Percentiles rank a stretch among this genome's conserved stretches.
Evolutionary conservation across 75 land plant genomes (phyloP).

Genomic region (Chamaecyparis obtusa): DNA sequence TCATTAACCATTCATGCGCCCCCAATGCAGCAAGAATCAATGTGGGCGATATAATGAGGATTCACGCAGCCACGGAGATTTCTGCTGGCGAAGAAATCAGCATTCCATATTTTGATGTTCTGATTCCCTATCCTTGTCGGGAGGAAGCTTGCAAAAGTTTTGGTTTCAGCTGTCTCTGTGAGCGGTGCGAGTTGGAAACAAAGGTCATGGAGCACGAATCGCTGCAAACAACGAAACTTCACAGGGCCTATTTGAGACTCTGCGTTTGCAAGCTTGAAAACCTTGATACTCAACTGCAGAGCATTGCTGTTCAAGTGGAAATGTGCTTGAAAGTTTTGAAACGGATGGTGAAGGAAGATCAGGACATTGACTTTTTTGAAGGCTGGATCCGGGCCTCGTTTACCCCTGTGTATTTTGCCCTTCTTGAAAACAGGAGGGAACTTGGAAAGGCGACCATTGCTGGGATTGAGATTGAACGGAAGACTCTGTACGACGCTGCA

Average conservation of each 20-base stretch:
- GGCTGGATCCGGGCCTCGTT: neutral
- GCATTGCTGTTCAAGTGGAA: neutral
- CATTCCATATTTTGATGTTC: slow-evolving; percentile 5
- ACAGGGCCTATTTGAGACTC: neutral
- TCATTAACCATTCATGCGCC: slow-evolving; percentile 12
- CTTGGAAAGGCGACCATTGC: no score
- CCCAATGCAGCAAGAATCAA: neutral
- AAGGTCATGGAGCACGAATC: neutral
- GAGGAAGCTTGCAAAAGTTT: neutral
- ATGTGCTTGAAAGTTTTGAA: neutral
- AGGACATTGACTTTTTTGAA: neutral
- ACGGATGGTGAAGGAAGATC: neutral
- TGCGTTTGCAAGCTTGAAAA: neutral
- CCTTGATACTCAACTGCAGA: neutral
- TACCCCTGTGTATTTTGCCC: neutral
- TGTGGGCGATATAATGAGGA: neutral
- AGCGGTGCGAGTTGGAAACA: neutral
- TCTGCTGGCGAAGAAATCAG: neutral
- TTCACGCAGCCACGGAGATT: neutral
- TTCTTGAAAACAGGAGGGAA: neutral
- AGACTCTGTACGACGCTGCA: neutral
- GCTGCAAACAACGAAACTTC: neutral
- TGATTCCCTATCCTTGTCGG: neutral
- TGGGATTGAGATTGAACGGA: neutral
- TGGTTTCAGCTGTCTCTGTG: neutral